Percentiles rank a stretch among this genome's conserved stretches.
Conservation (phyloP, 208 protist species). For the Trypanosoma rangeli region DNA sequence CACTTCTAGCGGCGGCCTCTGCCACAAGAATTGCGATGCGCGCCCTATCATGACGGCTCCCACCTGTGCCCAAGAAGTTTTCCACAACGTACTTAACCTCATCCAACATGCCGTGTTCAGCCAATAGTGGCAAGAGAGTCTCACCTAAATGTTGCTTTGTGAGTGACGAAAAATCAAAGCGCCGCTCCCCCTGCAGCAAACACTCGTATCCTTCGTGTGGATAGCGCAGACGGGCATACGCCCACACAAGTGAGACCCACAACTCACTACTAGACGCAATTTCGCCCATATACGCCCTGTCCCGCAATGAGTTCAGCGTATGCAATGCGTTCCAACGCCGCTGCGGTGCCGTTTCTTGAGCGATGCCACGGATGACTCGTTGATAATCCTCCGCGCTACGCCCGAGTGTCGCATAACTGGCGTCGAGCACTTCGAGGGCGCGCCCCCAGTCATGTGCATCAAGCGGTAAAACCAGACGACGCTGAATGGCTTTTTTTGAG, state of each 20-base stretch:
- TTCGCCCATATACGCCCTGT: constrained; percentile 63
- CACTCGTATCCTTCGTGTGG: constrained; percentile 57
- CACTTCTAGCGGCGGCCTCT: constrained; percentile 71
- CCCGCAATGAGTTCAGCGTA: constrained; percentile 58
- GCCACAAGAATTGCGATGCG: constrained; percentile 46
- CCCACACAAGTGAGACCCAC: constrained; percentile 79
- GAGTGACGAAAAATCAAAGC: constrained; percentile 41
- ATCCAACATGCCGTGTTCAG: constrained; percentile 38
- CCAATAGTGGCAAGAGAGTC: constrained; percentile 61
- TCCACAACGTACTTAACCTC: constrained; percentile 43
- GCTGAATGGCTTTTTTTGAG: constrained; percentile 68
- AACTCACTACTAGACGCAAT: constrained; percentile 49
- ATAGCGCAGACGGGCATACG: constrained; percentile 50
- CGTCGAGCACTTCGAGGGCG: constrained; percentile 75
- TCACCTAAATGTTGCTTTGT: constrained; percentile 72
- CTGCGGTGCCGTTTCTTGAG: constrained; percentile 28
- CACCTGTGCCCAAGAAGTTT: constrained; percentile 31
- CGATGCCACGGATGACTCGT: constrained; percentile 64
- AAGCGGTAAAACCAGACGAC: constrained; percentile 80
- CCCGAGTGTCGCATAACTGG: constrained; percentile 67
- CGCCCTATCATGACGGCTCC: constrained; percentile 13
- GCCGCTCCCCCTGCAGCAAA: constrained; percentile 49
- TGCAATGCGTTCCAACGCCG: constrained; percentile 6
- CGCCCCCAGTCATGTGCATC: constrained; percentile 78
- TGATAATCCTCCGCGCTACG: constrained; percentile 75